Evolutionary conservation across 306 rosid genomes (phyloP).

Genomic region (Luffa acutangula): DNA sequence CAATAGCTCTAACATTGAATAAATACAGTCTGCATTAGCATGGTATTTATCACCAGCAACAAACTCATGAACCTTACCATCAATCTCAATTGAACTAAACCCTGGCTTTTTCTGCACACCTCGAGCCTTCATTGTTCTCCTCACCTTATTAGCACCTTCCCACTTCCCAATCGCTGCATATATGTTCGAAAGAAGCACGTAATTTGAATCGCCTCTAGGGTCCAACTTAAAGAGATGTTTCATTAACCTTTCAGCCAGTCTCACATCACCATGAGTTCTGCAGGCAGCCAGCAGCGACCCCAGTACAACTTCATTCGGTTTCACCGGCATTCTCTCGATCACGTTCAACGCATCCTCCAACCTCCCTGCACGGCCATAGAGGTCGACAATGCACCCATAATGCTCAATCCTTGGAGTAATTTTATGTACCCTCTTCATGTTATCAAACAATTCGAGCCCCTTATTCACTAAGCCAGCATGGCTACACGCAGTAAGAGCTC

Average conservation of each 20-base stretch:
- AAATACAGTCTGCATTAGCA: conserved; percentile 28
- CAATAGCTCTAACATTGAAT: conserved; percentile 38
- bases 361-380: conserved; percentile 78
- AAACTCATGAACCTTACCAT: conserved; percentile 59
- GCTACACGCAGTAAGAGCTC: conserved; percentile 77
- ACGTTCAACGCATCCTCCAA: conserved; percentile 56
- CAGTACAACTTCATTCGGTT: conserved; percentile 73
- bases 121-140: conserved; percentile 55
- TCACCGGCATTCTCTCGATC: conserved; percentile 62
- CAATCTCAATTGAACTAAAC: conserved; percentile 67
- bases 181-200: conserved; percentile 76
- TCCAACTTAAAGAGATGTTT: conserved; percentile 38
- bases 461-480: conserved; percentile 66
- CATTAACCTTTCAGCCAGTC: conserved; percentile 68
- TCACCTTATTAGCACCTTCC: conserved; percentile 65
- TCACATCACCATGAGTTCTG: conserved; percentile 52
- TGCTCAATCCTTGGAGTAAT: conserved; percentile 64
- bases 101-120: conserved; percentile 69
- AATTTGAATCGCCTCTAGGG: conserved; percentile 61
- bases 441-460: conserved; percentile 50
- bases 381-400: conserved; percentile 82
- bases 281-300: conserved; percentile 93
- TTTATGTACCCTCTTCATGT: conserved; percentile 40
- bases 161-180: conserved; percentile 69
- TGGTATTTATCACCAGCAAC: conserved; percentile 68